phyloP scores from a whole-genome alignment of 192 early-diverging fungal species.

The Umbelopsis sp. region DNA sequence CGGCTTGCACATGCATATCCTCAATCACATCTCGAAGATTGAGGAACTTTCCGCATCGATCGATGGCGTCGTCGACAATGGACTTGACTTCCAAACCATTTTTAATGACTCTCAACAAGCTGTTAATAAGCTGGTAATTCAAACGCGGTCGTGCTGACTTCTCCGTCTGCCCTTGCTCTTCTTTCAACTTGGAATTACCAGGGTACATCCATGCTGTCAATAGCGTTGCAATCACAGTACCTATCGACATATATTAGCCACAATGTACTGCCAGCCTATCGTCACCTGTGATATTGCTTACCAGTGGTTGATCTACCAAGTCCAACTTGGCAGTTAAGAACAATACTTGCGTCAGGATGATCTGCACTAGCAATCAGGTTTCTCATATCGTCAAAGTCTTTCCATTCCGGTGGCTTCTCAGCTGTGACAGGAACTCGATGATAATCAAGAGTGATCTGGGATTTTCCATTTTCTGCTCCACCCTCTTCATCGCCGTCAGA shows the following conservation, averaged over 20 bases:
- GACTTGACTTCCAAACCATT: slow-evolving; percentile 60
- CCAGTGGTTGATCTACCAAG: slow-evolving; percentile 64
- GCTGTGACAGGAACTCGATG: slow-evolving; percentile 65
- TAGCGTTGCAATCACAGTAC: slow-evolving; percentile 41
- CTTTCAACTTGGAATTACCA: not conserved
- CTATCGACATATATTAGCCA: not conserved
- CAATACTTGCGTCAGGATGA: slow-evolving; percentile 47
- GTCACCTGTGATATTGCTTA: slow-evolving; percentile 3
- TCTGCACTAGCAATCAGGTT: slow-evolving; percentile 45
- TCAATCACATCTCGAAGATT: slow-evolving; percentile 65
- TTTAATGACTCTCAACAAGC: slow-evolving; percentile 60
- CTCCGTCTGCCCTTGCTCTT: not conserved
- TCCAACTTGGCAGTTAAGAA: slow-evolving; percentile 68
- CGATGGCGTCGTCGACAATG: slow-evolving; percentile 61
- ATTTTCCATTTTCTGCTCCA: not conserved
- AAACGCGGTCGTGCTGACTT: slow-evolving; percentile 23
- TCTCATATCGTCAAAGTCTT: slow-evolving; percentile 59
- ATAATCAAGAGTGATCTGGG: slow-evolving; percentile 36
- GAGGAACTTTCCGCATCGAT: slow-evolving; percentile 45
- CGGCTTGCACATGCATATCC: slow-evolving; percentile 41
- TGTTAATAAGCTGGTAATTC: slow-evolving; percentile 62
- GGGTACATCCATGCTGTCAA: slow-evolving; percentile 36
- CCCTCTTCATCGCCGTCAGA: slow-evolving; percentile 21
- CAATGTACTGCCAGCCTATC: no score
- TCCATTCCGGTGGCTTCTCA: slow-evolving; percentile 54